Conservation (phyloP, 257 asterid species). For the Voacanga thouarsii region DNA sequence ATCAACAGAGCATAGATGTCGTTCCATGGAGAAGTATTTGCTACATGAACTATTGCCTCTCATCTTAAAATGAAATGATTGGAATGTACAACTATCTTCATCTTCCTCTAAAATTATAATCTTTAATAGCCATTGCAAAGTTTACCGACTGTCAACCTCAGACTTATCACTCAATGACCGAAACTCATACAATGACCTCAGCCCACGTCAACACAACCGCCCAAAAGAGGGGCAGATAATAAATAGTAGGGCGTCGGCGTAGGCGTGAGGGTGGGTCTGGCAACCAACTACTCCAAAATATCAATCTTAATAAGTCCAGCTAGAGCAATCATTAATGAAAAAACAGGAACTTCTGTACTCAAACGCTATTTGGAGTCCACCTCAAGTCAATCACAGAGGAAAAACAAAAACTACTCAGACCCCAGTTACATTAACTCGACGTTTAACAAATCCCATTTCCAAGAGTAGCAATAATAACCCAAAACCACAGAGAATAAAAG, state of each 20-base stretch:
- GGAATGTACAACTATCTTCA: neutral
- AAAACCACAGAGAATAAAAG: neutral
- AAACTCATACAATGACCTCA: neutral
- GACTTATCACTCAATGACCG: neutral
- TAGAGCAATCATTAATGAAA: neutral
- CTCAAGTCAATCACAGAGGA: conserved; percentile 1
- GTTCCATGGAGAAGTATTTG: neutral
- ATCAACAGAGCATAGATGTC: neutral
- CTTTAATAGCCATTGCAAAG: neutral
- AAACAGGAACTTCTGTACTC: neutral
- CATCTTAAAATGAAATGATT: neutral
- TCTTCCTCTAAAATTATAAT: neutral
- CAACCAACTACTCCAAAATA: conserved; percentile 1
- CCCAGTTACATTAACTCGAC: conserved; percentile 11
- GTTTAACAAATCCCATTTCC: conserved; percentile 1
- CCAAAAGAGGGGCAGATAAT: neutral
- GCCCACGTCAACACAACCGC: conserved; percentile 1
- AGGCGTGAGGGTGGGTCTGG: too few relatives aligned
- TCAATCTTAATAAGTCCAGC: neutral
- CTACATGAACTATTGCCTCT: neutral
- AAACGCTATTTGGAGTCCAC: neutral
- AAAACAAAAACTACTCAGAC: neutral
- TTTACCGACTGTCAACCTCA: neutral
- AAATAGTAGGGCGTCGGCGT: neutral
- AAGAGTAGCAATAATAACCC: neutral